phyloP scores from a whole-genome alignment of 208 protist species.

The Trypanosoma cruzi region DNA sequence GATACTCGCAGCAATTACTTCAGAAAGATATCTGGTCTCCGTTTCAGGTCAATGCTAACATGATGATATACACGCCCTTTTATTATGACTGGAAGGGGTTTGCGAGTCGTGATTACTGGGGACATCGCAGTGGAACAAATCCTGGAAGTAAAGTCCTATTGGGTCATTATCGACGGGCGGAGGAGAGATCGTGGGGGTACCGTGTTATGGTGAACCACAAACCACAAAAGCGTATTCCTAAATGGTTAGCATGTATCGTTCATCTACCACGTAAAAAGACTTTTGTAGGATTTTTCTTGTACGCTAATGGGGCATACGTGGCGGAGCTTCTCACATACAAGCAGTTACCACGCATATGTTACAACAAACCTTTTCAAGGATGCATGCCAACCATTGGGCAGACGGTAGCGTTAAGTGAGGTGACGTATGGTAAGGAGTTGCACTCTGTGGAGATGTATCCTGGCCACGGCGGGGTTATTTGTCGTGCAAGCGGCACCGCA shows the following conservation, averaged over 20 bases:
- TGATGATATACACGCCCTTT: conserved; percentile 90
- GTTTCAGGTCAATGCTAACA: conserved; percentile 86
- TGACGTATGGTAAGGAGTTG: conserved; percentile 91
- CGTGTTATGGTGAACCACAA: conserved; percentile 90
- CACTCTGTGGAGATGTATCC: conserved; percentile 94
- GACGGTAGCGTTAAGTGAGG: conserved; percentile 83
- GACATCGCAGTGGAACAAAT: conserved; percentile 88
- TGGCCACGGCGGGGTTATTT: conserved; percentile 82
- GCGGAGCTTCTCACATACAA: conserved; percentile 93
- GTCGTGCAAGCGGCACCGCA: conserved; percentile 81
- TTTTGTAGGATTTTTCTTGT: conserved; percentile 92
- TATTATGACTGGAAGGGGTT: conserved; percentile 92
- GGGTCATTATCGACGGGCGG: conserved; percentile 87
- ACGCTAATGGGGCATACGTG: conserved; percentile 92
- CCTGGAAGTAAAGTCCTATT: conserved; percentile 84
- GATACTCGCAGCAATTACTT: conserved; percentile 79
- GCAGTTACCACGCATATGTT: conserved; percentile 87
- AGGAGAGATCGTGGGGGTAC: conserved; percentile 76
- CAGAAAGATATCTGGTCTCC: conserved; percentile 93
- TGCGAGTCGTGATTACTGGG: conserved; percentile 88
- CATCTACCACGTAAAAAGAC: conserved; percentile 79
- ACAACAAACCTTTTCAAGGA: conserved; percentile 90
- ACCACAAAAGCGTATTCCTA: conserved; percentile 88
- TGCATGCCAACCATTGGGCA: conserved; percentile 91
- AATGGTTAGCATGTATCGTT: conserved; percentile 90